Evolutionary conservation across 2,329 filamentous ascomycete species (phyloP).

Genomic region (Didymellaceae sp.): DNA sequence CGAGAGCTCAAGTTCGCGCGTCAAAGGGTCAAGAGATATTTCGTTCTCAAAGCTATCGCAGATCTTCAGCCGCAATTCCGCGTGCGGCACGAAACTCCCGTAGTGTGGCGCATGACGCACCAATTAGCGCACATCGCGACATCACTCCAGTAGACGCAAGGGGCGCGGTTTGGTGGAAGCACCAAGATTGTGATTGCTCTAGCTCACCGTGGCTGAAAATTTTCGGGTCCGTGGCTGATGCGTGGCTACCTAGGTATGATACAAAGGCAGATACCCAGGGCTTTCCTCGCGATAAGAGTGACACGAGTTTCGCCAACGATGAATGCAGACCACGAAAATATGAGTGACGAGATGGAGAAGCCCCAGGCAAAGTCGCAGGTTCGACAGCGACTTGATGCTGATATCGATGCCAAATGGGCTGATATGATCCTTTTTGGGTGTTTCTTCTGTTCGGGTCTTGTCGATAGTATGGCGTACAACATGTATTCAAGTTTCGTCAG

Average conservation of each 20-base stretch:
- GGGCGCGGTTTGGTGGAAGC: constrained; percentile 3
- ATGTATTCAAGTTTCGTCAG: constrained; percentile 59
- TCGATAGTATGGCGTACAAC: constrained; percentile 57
- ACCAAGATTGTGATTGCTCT: not conserved
- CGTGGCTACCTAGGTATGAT: not conserved
- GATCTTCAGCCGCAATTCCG: constrained; percentile 2
- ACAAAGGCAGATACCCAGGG: constrained; percentile 5
- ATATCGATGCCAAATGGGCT: constrained; percentile 22
- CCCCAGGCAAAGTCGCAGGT: constrained; percentile 8
- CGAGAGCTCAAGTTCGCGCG: not conserved
- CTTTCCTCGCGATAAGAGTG: not conserved
- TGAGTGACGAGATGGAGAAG: constrained; percentile 5
- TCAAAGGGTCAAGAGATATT: not conserved
- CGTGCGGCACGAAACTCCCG: constrained; percentile 6
- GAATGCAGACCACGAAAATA: constrained; percentile 1
- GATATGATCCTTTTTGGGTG: constrained; percentile 49
- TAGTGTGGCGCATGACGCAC: constrained; percentile 13
- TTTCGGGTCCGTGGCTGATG: constrained; percentile 16
- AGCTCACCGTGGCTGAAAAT: constrained; percentile 12
- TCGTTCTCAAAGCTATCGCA: not conserved
- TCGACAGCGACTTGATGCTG: constrained; percentile 15
- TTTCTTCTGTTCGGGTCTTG: constrained; percentile 56
- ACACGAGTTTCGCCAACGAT: not conserved
- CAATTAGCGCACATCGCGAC: constrained; percentile 19
- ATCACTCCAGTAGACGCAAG: constrained; percentile 11